Evolutionary conservation across 176 grass and related monocot genomes (phyloP).

Genomic region (Zea luxurians): DNA sequence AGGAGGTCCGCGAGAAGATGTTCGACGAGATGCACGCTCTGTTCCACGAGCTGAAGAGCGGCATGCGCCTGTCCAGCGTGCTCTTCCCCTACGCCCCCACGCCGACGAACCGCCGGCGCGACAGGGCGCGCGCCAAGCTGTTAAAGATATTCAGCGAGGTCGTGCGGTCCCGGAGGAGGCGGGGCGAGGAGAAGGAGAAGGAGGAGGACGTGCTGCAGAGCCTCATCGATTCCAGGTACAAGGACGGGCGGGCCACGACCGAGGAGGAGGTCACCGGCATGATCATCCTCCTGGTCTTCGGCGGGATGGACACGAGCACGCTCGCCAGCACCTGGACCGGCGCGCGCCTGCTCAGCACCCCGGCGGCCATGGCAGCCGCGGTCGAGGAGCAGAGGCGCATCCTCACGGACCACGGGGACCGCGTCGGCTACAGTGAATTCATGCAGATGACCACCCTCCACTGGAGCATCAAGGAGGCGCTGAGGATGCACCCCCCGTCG

Average conservation of each 20-base stretch:
- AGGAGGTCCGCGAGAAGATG: conserved; percentile 51
- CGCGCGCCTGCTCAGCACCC: conserved; percentile 50
- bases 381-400: conserved; percentile 51
- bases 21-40: conserved; percentile 46
- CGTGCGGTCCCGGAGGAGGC: conserved; percentile 44
- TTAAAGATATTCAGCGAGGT: conserved; percentile 56
- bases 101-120: conserved; percentile 47
- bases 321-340: conserved; percentile 47
- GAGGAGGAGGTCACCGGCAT: conserved; percentile 51
- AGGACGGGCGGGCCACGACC: conserved; percentile 46
- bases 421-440: conserved; percentile 35
- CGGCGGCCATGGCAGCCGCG: neutral
- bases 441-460: conserved; percentile 52
- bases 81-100: conserved; percentile 53
- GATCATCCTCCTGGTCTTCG: conserved; percentile 48
- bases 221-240: conserved; percentile 57
- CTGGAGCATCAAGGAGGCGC: conserved; percentile 56
- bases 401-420: conserved; percentile 24
- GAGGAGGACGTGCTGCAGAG: conserved; percentile 59
- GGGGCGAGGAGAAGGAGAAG: too few relatives aligned
- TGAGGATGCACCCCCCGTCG: conserved; percentile 50
- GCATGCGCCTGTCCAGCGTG: conserved; percentile 51
- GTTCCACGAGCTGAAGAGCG: conserved; percentile 52
- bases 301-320: conserved; percentile 37
- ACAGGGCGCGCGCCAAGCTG: conserved; percentile 51